phyloP scores from a whole-genome alignment of 2,329 filamentous ascomycete species.

The Aspergillus phoenicis region DNA sequence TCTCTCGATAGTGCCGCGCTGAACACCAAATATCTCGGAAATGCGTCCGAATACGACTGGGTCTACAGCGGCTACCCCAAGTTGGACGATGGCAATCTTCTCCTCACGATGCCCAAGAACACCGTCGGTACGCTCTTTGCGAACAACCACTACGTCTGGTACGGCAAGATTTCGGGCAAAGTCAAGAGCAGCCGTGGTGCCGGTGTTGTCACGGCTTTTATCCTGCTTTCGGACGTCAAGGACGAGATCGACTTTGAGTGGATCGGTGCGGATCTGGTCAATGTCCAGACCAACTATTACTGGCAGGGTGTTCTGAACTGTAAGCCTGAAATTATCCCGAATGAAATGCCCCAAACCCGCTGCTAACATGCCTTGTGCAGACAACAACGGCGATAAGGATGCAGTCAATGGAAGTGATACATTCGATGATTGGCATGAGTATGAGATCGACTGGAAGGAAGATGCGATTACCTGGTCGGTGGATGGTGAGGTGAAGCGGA shows the following conservation, averaged over 20 bases:
- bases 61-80: conserved; percentile 79
- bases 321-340: conserved; percentile 55
- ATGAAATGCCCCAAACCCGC: neutral
- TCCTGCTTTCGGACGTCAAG: conserved; percentile 91
- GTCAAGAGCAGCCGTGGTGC: conserved; percentile 81
- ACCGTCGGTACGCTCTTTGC: conserved; percentile 87
- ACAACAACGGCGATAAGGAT: conserved; percentile 74
- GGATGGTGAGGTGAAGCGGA: conserved; percentile 76
- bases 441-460: conserved; percentile 90
- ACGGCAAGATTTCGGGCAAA: conserved; percentile 84
- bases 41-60: conserved; percentile 80
- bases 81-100: conserved; percentile 61
- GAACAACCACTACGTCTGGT: conserved; percentile 90
- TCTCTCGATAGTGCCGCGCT: conserved; percentile 69
- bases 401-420: conserved; percentile 62
- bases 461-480: conserved; percentile 85
- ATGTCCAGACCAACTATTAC: conserved; percentile 94
- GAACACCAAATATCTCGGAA: conserved; percentile 83
- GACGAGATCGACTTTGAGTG: conserved; percentile 99
- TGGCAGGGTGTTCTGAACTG: conserved; percentile 91
- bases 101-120: conserved; percentile 86
- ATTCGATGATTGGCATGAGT: conserved; percentile 78
- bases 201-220: conserved; percentile 97
- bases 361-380: conserved; percentile 45
- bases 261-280: conserved; percentile 74